Conservation (phyloP, 1,139 yeast genomes). For the Debaryomycetaceae sp. region DNA sequence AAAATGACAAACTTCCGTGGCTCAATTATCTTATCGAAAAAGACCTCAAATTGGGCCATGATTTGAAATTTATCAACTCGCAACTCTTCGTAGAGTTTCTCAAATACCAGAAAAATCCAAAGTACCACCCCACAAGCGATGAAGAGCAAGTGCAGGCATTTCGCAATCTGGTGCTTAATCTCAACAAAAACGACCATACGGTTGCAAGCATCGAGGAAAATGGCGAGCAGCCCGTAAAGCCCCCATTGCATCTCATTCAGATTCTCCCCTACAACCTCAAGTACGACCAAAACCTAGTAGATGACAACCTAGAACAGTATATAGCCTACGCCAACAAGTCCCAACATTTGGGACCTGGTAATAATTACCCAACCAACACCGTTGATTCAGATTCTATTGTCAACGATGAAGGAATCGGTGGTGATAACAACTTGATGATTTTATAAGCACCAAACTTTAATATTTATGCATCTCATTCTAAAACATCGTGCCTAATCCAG, state of each 20-base stretch:
- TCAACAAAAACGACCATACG: constrained; percentile 29
- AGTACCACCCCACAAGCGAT: constrained; percentile 28
- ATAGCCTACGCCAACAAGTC: constrained; percentile 8
- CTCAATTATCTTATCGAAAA: constrained; percentile 42
- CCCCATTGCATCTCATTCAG: constrained; percentile 18
- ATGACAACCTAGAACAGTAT: constrained; percentile 24
- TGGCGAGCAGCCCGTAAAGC: constrained; percentile 14
- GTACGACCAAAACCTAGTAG: constrained; percentile 22
- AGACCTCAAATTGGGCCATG: constrained; percentile 43
- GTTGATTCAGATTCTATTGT: constrained; percentile 6
- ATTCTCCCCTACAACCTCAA: constrained; percentile 32
- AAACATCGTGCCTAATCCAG: neutral
- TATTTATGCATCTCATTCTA: neutral
- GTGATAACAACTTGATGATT: constrained; percentile 12
- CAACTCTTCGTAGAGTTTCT: constrained; percentile 27
- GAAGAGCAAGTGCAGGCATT: constrained; percentile 20
- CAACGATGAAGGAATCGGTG: constrained; percentile 15
- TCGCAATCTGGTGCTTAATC: constrained; percentile 20
- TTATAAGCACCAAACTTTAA: neutral
- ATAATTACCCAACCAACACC: constrained; percentile 3
- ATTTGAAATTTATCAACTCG: constrained; percentile 35
- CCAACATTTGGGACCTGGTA: constrained; percentile 3
- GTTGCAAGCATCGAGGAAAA: constrained; percentile 18
- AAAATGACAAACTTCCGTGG: constrained; percentile 34
- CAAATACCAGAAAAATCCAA: constrained; percentile 25